Evolutionary conservation across 768 basidiomycete genomes (phyloP), one percentile per base, ranked within the genome.

Genomic region (Rhodotorula kratochvilovae): DNA sequence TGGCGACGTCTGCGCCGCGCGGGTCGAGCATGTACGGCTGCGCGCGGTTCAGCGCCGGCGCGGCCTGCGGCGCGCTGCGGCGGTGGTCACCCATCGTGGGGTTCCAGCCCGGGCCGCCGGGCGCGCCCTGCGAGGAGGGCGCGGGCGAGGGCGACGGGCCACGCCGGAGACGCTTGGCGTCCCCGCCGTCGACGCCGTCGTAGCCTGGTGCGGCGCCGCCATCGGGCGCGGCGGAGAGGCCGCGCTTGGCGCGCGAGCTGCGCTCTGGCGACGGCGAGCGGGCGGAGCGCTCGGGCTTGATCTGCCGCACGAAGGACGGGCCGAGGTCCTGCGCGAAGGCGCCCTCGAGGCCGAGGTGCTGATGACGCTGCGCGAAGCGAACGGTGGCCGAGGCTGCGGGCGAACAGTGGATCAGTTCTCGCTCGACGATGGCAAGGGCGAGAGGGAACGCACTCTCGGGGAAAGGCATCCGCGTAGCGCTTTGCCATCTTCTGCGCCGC

Each of bases 301-400:
- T 51, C 36, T 58, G 33, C 10, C 29, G 8, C 39, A 63, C 56
- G 42, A 60, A 61, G 1, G 68, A 55, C 4, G 66, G 48, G 54
- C 95, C 95, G 29, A 96, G 86, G 78, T 98, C 95, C 50, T 88
- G 87, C 23, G 87, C 84, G 4, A 93, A 91, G 71, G 97, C 94
- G 29, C 91, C 89, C 77, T 97, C 94, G 36, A 88, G 88, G 45
- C 87, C 88, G 36, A 88, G 85, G 79, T 92, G 92, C 36, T 66
- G 65, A 50, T 74, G 73, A 33, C 72, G 70, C 29, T 74, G 72
- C 0, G 76, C 72, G 67, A 79, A 90, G 1, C 89, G 89, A 77
- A 95, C 92, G 80, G 96, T 90, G 0, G 91, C 87, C 1, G 91
- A 88, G 76, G 93, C 94, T 96, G 77, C 3, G 56, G 17, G n/a